phyloP scores from a whole-genome alignment of 805 yeast species.

The Schizosaccharomyces cryophilus region DNA sequence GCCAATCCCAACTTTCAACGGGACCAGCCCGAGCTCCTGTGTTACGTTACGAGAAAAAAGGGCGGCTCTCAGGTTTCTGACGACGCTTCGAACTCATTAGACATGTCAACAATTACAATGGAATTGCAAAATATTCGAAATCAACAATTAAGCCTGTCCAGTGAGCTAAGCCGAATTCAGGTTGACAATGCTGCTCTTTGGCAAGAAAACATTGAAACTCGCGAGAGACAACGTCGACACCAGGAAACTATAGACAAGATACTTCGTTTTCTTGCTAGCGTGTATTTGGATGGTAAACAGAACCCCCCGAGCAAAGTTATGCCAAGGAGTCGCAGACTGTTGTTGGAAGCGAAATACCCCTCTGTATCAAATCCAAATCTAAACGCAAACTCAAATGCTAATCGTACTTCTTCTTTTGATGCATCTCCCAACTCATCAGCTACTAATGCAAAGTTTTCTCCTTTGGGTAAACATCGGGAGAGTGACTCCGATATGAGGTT shows the following conservation, averaged over 20 bases:
- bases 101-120: conserved; percentile 28
- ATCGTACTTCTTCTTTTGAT: too few relatives aligned
- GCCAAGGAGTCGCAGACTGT: background rate
- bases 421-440: too few relatives aligned
- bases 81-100: conserved; percentile 18
- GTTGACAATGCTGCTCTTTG: conserved; percentile 76
- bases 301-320: background rate
- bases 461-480: too few relatives aligned
- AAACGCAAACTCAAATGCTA: too few relatives aligned
- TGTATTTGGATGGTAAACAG: conserved; percentile 26
- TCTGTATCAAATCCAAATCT: background rate
- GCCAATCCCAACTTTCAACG: conserved; percentile 54
- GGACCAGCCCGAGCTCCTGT: conserved; percentile 64
- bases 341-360: background rate
- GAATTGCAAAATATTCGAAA: conserved; percentile 56
- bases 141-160: conserved; percentile 59
- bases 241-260: conserved; percentile 74
- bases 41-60: conserved; percentile 57
- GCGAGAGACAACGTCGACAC: conserved; percentile 70
- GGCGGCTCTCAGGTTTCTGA: conserved; percentile 16
- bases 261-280: conserved; percentile 60
- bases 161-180: conserved; percentile 59
- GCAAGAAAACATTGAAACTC: conserved; percentile 62
- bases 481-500: too few relatives aligned
- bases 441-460: too few relatives aligned